A percentile compares a stretch with the other conserved stretches of the same genome.
phyloP scores from a whole-genome alignment of 495 filamentous ascomycete species.

The Xylaria acuta region DNA sequence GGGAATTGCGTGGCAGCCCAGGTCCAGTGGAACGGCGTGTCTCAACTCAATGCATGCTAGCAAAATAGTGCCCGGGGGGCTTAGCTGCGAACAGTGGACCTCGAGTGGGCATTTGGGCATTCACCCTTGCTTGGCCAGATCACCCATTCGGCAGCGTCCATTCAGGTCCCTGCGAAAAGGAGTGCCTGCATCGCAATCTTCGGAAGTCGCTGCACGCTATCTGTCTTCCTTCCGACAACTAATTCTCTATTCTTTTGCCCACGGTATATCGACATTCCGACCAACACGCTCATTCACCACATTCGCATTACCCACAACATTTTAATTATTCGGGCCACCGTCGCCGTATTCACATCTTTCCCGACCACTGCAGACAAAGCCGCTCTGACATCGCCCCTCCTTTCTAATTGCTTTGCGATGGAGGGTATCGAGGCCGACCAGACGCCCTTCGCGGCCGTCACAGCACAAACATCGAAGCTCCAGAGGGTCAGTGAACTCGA shows the following conservation, averaged over 20 bases:
- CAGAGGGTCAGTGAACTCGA: conserved; percentile 46
- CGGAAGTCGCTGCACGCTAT: conserved; percentile 11
- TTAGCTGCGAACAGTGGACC: conserved; percentile 15
- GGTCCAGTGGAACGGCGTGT: not conserved
- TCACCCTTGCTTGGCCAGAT: conserved; percentile 27
- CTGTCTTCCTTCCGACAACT: conserved; percentile 19
- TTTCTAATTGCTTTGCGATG: conserved; percentile 56
- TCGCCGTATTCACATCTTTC: not conserved
- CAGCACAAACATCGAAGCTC: conserved; percentile 75
- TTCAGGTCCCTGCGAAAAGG: conserved; percentile 12
- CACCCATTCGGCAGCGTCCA: conserved; percentile 10
- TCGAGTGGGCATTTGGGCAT: conserved; percentile 2
- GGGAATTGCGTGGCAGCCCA: conserved; percentile 21
- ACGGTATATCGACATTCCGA: conserved; percentile 20
- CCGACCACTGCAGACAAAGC: conserved; percentile 1
- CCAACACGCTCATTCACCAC: conserved; percentile 26
- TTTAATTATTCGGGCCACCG: conserved; percentile 1
- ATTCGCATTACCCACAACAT: not conserved
- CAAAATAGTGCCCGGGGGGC: no score
- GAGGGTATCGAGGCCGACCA: conserved; percentile 79
- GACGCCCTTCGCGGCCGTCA: conserved; percentile 84
- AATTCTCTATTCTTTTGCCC: conserved; percentile 14
- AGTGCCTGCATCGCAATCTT: conserved; percentile 24
- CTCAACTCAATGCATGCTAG: not conserved
- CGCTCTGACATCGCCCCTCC: conserved; percentile 9